Evolutionary conservation across 2,329 filamentous ascomycete species (phyloP).

Genomic region (Colletotrichum acutatum): DNA sequence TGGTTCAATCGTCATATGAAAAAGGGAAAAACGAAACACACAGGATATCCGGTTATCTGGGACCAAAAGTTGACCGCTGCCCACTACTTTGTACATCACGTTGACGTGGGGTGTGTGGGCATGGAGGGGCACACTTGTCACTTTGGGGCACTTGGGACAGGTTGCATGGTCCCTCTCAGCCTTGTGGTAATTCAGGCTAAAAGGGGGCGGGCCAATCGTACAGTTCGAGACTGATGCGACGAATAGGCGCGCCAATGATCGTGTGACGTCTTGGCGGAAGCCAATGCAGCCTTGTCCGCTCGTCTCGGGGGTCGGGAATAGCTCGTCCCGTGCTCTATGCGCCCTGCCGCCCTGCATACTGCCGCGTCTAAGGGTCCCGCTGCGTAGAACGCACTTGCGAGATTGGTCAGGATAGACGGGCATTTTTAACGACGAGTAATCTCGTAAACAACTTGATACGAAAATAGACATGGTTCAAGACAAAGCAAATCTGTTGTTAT

Average conservation of each 20-base stretch:
- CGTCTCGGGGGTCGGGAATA: slow-evolving; percentile 29
- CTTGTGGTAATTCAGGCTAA: slow-evolving; percentile 35
- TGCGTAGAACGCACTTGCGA: not conserved
- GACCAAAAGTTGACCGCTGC: slow-evolving; percentile 24
- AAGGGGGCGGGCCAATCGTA: slow-evolving; percentile 23
- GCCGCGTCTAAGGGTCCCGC: not conserved
- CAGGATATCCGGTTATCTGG: slow-evolving; percentile 2
- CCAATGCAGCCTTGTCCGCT: slow-evolving; percentile 29
- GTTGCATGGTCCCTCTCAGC: slow-evolving; percentile 29
- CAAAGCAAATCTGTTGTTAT: slow-evolving; percentile 1
- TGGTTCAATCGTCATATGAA: not conserved
- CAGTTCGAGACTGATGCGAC: not conserved
- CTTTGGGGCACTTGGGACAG: slow-evolving; percentile 20
- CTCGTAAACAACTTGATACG: not conserved
- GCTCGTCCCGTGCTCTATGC: slow-evolving; percentile 22
- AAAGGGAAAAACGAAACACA: not conserved
- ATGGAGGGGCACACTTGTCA: slow-evolving; percentile 21
- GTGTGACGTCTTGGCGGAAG: slow-evolving; percentile 21
- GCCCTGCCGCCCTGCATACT: slow-evolving; percentile 6
- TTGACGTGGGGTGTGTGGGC: slow-evolving; percentile 33
- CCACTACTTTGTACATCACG: slow-evolving; percentile 25
- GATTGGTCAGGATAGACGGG: slow-evolving; percentile 1
- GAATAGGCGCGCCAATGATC: slow-evolving; percentile 32
- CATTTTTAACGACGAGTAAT: not conserved
- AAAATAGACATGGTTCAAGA: not conserved